These are phyloP conservation scores for Thermomyces lanuginosus DNA, from an alignment of 2,329 filamentous ascomycete genomes.

Conservation along the genomic window DNA sequence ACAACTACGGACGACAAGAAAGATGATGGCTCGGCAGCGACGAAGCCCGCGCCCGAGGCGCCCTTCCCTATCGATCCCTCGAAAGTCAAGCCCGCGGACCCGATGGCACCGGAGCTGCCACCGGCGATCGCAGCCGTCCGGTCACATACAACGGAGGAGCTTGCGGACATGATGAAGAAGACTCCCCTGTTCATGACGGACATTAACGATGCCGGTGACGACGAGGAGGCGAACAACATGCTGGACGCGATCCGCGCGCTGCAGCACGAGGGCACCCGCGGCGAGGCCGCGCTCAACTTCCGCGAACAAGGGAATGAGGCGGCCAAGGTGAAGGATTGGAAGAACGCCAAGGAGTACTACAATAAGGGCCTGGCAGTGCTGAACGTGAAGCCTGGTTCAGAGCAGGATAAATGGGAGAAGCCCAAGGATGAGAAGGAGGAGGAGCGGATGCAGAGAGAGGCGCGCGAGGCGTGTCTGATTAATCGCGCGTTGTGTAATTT, in stretches of 20 bases:
- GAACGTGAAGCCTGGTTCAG: slow-evolving; percentile 29
- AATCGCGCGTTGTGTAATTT: slow-evolving; percentile 87
- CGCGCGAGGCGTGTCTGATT: slow-evolving; percentile 61
- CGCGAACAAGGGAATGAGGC: slow-evolving; percentile 85
- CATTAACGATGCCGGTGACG: slow-evolving; percentile 46
- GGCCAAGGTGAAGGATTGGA: slow-evolving; percentile 56
- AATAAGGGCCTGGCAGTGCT: slow-evolving; percentile 66
- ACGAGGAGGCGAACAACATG: slow-evolving; percentile 57
- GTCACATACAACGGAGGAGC: slow-evolving; percentile 41
- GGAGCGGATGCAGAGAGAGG: slow-evolving; percentile 43
- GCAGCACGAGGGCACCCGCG: slow-evolving; percentile 78
- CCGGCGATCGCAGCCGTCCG: slow-evolving; percentile 42
- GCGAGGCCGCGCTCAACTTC: slow-evolving; percentile 70
- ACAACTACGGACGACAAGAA: slow-evolving; percentile 2
- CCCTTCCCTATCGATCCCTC: slow-evolving; percentile 26
- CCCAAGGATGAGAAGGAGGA: slow-evolving; percentile 41
- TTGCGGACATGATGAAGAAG: slow-evolving; percentile 49
- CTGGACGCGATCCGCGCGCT: slow-evolving; percentile 78
- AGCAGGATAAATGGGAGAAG: slow-evolving; percentile 39
- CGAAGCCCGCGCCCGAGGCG: slow-evolving; percentile 5
- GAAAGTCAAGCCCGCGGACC: slow-evolving; percentile 16
- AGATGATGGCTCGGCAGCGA: slow-evolving; percentile 2
- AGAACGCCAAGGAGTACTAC: slow-evolving; percentile 83
- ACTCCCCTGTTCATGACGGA: slow-evolving; percentile 92
- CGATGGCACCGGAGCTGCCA: slow-evolving; percentile 33